Evolutionary conservation across 1,139 yeast species (phyloP), one percentile per base, ranked within the genome.

Genomic region (Blastobotrys serpentis): DNA sequence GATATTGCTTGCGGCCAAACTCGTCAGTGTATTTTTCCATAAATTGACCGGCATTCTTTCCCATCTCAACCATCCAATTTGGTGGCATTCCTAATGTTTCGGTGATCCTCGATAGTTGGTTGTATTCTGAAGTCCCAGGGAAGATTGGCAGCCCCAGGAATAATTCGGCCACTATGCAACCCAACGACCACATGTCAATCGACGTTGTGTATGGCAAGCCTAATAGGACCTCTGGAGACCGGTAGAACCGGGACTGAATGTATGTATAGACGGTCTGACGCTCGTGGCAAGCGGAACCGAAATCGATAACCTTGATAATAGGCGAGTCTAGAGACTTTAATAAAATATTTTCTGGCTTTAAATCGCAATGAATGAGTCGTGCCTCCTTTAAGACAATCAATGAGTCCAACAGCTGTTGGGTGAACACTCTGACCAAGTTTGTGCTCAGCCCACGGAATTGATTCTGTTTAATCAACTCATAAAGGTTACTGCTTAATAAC

Each of bases 181-280:
- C 99, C 41, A 92, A 72, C 1, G 98, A 89, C 99, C 99, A 92
- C 90, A 92, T 89, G 66, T 92, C 99, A 50, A 92, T 92, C 6
- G 96, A 82, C 17, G 95, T 82, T 0, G 96, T 86, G 54, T 72
- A 72, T 3, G 96, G 96, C 42, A 92, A 73, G 0, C 99, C 98
- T 25, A 92, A 69, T 2, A 92, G 80, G 16, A 92, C 96, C 65
- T 92, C 99, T 0, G 99, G 99, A 0, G 96, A 87, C 53, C 99
- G 76, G 67, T 94, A 94, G 64, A 92, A 94, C 50, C 99, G 75
- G 5, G 96, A 88, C 66, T 94, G 99, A 53, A 94, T 89, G 65
- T 94, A 94, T 0, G 98, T 87, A 68, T 89, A 92, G 3, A 90
- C 75, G 0, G 96, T 87, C 60, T 88, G 94, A 45, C 89, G 73